phyloP scores from a whole-genome alignment of 2,329 filamentous ascomycete species.

The Talaromyces verruculosus region DNA sequence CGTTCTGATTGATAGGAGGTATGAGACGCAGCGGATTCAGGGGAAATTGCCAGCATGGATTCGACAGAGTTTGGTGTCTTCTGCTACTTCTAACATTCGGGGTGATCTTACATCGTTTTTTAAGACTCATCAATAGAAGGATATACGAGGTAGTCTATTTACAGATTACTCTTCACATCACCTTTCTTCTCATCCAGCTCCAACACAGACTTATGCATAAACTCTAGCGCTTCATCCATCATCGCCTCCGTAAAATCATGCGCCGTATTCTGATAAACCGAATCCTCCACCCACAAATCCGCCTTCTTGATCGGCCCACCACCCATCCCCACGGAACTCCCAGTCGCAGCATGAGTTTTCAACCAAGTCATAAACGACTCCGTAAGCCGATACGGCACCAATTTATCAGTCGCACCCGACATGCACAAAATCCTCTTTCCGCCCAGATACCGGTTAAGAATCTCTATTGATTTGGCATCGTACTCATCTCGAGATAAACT shows the following conservation, averaged over 20 bases:
- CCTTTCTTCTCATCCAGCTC: conserved; percentile 29
- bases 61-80: conserved; percentile 58
- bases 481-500: conserved; percentile 42
- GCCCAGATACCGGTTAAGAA: conserved; percentile 43
- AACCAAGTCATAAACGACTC: conserved; percentile 59
- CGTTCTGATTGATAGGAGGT: conserved; percentile 77
- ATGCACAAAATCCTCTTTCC: conserved; percentile 58
- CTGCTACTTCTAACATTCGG: conserved; percentile 28
- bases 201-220: conserved; percentile 49
- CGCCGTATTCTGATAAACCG: conserved; percentile 56
- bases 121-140: conserved; percentile 23
- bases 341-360: conserved; percentile 46
- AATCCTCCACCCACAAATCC: conserved; percentile 54
- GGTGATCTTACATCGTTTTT: conserved; percentile 39
- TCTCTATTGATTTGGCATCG: conserved; percentile 38
- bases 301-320: conserved; percentile 25
- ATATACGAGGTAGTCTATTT: conserved; percentile 13
- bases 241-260: conserved; percentile 61
- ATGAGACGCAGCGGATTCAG: conserved; percentile 69
- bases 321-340: conserved; percentile 52
- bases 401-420: conserved; percentile 57
- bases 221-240: conserved; percentile 56
- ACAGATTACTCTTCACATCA: conserved; percentile 32
- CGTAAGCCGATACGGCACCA: conserved; percentile 60
- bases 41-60: conserved; percentile 90